Evolutionary conservation across 108 stramenopile species (phyloP), one percentile per base, ranked within the genome.

Genomic region (Pseudonitzschia multiseries): DNA sequence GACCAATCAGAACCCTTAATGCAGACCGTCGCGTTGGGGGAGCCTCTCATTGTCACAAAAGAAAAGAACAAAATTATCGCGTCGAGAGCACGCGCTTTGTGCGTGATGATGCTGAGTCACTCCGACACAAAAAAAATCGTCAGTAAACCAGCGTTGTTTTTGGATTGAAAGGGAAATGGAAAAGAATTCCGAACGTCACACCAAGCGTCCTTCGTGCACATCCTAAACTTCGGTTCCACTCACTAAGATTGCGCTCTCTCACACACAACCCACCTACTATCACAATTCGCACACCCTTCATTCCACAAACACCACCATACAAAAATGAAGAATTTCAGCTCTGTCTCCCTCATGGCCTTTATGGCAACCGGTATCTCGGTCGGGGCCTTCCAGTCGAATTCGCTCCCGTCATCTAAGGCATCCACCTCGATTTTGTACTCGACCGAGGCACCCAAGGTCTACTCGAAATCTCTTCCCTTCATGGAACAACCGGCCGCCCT

Each of bases 401-500:
- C 54, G 2, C 54, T 56, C 20, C 26, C 54, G 54, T 26, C 21
- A 21, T 2, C 22, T 1, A 56, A 26, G 26, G 24, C 54, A 1
- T 22, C 54, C 2, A 24, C 54, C 22, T 56, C 54, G 54, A 56
- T 21, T 22, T 20, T 56, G 17, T 56, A 24, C 54, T 56, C 54
- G 17, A 48, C 46, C 46, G 54, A 69, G 52, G 48, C 50, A 26
- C 27, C 68, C 14, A 52, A 29, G 13, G 22, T 54, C 27, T 40
- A 52, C 21, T 36, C 48, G 29, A 69, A 52, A 33, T 29, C 89
- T 28, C 68, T 95, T 28, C 94, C 94, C 33, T 95, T 91, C 80
- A 72, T 95, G 71, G 73, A 82, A 10, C 85, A 86, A 29, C 91
- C 91, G 18, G 68, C 64, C 2, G 76, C 79, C 22, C 82, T 96